These are phyloP conservation scores for Coniochaeta sp. DNA, from an alignment of 2,329 filamentous ascomycete genomes.

Conservation along the genomic window DNA sequence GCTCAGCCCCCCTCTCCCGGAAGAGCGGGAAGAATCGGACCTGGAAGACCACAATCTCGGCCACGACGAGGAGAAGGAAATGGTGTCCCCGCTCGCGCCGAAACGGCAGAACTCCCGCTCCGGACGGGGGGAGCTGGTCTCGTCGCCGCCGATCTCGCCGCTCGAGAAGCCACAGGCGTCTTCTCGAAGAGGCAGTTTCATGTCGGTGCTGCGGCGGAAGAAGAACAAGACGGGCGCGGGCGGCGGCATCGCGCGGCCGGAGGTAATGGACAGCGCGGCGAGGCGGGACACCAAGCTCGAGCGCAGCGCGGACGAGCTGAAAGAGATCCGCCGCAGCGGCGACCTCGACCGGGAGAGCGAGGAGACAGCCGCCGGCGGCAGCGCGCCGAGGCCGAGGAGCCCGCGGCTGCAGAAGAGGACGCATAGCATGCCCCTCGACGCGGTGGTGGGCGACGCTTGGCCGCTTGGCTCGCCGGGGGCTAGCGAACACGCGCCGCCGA, in stretches of 20 bases:
- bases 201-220: constrained; percentile 58
- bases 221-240: constrained; percentile 40
- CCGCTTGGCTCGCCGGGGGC: neutral
- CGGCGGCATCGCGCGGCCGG: constrained; percentile 48
- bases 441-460: neutral
- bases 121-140: constrained; percentile 27
- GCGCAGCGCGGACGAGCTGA: constrained; percentile 46
- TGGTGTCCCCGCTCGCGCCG: neutral
- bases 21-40: constrained; percentile 43
- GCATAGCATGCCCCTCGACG: neutral
- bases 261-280: constrained; percentile 48
- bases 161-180: constrained; percentile 13
- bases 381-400: constrained; percentile 8
- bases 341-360: constrained; percentile 18
- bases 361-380: constrained; percentile 1
- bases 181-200: constrained; percentile 42
- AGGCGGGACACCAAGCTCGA: constrained; percentile 57
- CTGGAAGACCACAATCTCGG: constrained; percentile 22
- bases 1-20: constrained; percentile 29
- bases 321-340: constrained; percentile 30
- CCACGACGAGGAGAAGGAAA: neutral
- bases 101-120: constrained; percentile 27
- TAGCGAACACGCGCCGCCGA: neutral
- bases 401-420: constrained; percentile 11
- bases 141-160: constrained; percentile 13